Base-by-base conservation (phyloP, 768 basidiomycete genomes). In the Termitomyces sp. region DNA sequence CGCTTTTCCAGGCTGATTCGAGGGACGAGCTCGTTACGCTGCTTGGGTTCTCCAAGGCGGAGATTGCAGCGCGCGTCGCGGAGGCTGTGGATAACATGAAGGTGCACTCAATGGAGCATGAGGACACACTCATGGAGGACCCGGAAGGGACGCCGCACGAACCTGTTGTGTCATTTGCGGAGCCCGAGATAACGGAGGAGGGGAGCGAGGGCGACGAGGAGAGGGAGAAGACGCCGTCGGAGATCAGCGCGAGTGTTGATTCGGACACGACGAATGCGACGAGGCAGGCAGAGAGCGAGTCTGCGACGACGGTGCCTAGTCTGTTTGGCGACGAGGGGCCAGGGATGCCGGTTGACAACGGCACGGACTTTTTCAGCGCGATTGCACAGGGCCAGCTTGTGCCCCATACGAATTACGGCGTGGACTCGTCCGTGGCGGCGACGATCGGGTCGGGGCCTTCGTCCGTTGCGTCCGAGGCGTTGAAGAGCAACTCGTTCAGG, bases 371-470 rank as follows among this genome's bases (percentile, higher is more conserved):
- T 76, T 98, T 97, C 79, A 90, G 83, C 60, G 87, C 82, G 39
- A 73, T 80, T 12, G 75, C 76, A 1, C 78, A 81, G 50, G 75
- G 76, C 14, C 72, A 72, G 53, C 70, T 77, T 32, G 80, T 94
- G 5, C 94, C 93, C 0, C 93, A 93, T 62, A 85, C 80, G 49
- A 90, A 86, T 63, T 89, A 92, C 57, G 82, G 81, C 4, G 70
- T 88, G 32, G 94, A 94, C 66, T 95, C 94, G 0, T 94, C 92
- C 2, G 94, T 95, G 14, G 96, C 95, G 20, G 96, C 96, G 0
- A 99, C 96, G 0, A 80, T 92, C 27, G 96, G 96, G n/a, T 94
- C 92, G 2, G 79, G 92, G 2, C 86, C 94, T 2, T 92, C 92
- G 0, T 94, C 92, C 7, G 80, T 90, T 36, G 82, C 85, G 0